phyloP scores from a whole-genome alignment of 2,329 filamentous ascomycete genomes.

The Diaporthe sp. region DNA sequence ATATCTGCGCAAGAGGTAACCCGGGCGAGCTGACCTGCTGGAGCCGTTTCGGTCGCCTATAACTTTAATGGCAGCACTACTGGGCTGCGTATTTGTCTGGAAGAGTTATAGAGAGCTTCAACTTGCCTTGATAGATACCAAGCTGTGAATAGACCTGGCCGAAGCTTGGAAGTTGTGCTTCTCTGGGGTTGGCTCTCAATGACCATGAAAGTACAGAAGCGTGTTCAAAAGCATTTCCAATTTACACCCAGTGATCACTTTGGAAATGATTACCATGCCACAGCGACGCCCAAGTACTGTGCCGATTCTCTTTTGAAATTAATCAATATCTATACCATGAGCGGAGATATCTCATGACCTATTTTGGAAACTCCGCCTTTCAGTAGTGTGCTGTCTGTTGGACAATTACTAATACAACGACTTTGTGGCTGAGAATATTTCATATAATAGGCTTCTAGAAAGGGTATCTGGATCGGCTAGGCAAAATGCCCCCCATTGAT shows the following conservation, averaged over 20 bases:
- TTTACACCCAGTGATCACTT: too few species aligned
- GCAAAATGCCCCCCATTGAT: background rate
- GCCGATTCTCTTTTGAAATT: too few species aligned
- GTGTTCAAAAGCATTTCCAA: too few species aligned
- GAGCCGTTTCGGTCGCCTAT: background rate
- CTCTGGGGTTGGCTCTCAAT: too few species aligned
- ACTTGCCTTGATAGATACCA: too few species aligned
- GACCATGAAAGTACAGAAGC: too few species aligned
- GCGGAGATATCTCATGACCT: background rate
- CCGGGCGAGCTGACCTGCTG: background rate
- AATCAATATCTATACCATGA: background rate
- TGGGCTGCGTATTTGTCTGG: background rate
- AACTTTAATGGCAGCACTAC: background rate
- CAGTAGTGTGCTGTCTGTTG: background rate
- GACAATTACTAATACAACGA: background rate
- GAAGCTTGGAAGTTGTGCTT: too few species aligned
- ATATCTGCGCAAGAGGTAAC: background rate
- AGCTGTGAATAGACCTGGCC: too few species aligned
- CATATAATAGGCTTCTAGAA: background rate
- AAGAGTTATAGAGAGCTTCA: background rate
- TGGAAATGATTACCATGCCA: too few species aligned
- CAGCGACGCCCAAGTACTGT: too few species aligned
- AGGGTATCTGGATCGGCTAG: background rate
- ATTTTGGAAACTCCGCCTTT: background rate
- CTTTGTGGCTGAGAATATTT: background rate